phyloP scores from a whole-genome alignment of 495 filamentous ascomycete species.

The Cladorrhinum samala region DNA sequence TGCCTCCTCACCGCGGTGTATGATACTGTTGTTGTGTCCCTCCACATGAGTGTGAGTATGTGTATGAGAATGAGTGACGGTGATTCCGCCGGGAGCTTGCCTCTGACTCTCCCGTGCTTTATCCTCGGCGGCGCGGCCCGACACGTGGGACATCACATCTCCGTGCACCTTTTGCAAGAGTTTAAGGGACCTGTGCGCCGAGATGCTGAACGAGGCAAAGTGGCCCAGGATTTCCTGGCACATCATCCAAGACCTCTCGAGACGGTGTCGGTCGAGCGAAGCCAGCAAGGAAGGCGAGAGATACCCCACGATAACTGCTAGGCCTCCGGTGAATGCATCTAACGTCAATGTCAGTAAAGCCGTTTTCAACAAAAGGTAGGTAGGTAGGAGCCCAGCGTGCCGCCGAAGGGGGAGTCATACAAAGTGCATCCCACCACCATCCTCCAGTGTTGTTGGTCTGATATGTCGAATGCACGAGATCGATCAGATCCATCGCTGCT shows the following conservation, averaged over 20 bases:
- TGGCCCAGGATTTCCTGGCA: constrained; percentile 14
- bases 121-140: not conserved
- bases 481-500: constrained; percentile 37
- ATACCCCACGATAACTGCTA: constrained; percentile 31
- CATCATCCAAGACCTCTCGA: constrained; percentile 13
- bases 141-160: constrained; percentile 14
- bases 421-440: constrained; percentile 47
- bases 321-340: constrained; percentile 40
- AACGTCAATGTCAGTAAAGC: not conserved
- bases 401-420: constrained; percentile 19
- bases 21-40: not conserved
- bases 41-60: no score
- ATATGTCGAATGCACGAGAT: constrained; percentile 34
- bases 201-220: constrained; percentile 20
- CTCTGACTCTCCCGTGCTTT: not conserved
- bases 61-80: no score
- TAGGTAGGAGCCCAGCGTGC: not conserved
- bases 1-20: no score
- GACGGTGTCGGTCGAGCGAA: constrained; percentile 6
- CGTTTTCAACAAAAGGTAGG: not conserved
- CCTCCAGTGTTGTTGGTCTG: constrained; percentile 33
- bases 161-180: constrained; percentile 15
- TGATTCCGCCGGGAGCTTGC: not conserved
- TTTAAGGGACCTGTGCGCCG: constrained; percentile 12
- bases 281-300: constrained; percentile 3